phyloP scores from a whole-genome alignment of 1,284 basidiomycete genomes.

The Volvariella surrecta region DNA sequence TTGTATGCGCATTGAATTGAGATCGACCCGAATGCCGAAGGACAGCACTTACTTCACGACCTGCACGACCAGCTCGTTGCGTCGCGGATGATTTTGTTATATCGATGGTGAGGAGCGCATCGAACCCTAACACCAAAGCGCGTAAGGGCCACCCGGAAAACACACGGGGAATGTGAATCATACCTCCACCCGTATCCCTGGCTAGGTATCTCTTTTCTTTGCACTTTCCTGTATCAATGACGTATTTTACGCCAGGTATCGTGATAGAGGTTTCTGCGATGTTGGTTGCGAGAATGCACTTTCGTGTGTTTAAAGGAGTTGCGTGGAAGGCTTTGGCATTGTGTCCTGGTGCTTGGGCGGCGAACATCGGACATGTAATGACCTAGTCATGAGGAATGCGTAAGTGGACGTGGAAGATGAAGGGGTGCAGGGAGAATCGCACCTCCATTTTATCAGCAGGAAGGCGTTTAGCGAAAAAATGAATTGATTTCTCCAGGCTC shows the following conservation, averaged over 20 bases:
- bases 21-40: no score
- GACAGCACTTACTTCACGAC: constrained; percentile 61
- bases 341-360: constrained; percentile 71
- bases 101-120: constrained; percentile 77
- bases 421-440: constrained; percentile 14
- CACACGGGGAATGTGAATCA: constrained; percentile 22
- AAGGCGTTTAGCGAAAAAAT: constrained; percentile 55
- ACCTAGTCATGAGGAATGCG: constrained; percentile 36
- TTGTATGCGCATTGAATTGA: not conserved
- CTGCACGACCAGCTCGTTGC: constrained; percentile 84
- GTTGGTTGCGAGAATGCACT: constrained; percentile 92
- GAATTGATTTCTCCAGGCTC: constrained; percentile 68
- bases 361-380: constrained; percentile 74
- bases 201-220: constrained; percentile 90
- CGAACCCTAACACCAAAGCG: constrained; percentile 53
- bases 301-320: constrained; percentile 66
- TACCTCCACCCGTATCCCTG: constrained; percentile 57
- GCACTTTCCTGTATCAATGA: constrained; percentile 91
- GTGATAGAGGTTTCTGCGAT: constrained; percentile 99
- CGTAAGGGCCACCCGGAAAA: no score
- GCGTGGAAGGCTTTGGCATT: constrained; percentile 75
- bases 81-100: constrained; percentile 88
- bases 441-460: constrained; percentile 48
- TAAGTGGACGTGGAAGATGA: not conserved
- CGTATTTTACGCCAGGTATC: constrained; percentile 92